Conservation (phyloP, 148 eudicot genomes). For the Camellia lanceoleosa region DNA sequence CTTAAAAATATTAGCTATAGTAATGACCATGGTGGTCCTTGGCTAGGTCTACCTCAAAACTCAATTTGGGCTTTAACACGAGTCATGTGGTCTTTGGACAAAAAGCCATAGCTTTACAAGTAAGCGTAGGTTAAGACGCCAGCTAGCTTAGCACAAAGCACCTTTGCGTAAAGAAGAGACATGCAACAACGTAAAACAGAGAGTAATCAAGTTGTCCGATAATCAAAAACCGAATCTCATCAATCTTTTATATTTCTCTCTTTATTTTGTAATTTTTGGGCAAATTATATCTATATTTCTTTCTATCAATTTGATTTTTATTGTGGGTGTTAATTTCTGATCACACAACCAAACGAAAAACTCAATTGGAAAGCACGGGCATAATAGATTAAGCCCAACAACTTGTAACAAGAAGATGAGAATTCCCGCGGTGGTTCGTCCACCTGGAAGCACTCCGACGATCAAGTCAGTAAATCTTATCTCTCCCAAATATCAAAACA, state of each 20-base stretch:
- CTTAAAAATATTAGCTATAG: background rate
- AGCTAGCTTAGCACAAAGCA: background rate
- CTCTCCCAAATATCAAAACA: too few relatives aligned
- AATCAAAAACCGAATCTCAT: slow-evolving; percentile 6
- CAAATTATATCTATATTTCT: too few relatives aligned
- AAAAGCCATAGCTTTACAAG: slow-evolving; percentile 10
- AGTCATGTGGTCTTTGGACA: background rate
- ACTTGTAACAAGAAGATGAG: too few relatives aligned
- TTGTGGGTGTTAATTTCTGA: too few relatives aligned
- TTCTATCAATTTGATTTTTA: too few relatives aligned
- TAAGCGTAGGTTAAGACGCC: background rate
- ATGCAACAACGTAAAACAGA: background rate
- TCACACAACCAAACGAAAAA: too few relatives aligned
- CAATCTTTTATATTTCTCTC: background rate
- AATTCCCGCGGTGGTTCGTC: too few relatives aligned
- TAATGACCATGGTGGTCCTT: background rate
- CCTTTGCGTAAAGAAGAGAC: slow-evolving; percentile 12
- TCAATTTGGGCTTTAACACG: background rate
- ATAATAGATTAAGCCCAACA: too few relatives aligned
- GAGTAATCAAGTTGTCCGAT: background rate
- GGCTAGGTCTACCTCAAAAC: background rate
- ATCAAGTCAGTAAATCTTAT: too few relatives aligned
- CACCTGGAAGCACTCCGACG: too few relatives aligned
- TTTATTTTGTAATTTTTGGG: background rate
- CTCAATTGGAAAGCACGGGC: too few relatives aligned